Base-by-base conservation (phyloP, 2,329 filamentous ascomycete species). In the Pseudocercospora pini-densiflorae region DNA sequence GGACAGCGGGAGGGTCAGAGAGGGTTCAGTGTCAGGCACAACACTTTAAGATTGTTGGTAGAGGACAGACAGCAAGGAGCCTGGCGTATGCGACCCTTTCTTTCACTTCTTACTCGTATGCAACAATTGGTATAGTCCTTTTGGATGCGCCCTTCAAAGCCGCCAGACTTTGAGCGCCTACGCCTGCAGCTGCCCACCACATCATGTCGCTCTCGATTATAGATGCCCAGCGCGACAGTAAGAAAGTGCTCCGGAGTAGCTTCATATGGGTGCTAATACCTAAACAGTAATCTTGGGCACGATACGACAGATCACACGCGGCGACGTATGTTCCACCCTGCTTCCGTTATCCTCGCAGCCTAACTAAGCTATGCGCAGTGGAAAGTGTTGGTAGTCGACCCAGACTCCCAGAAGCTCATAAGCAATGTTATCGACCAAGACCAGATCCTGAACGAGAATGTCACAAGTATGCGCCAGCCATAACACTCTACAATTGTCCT, bases 381-480 rank as follows among this genome's bases (percentile, higher is more conserved):
- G 95, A 99, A 98, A 87, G 92, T 97, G 72, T 84, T 99, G 73
- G 90, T 99, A 61, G 85, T 97, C 75, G 95, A 99, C 81, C 89
- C 92, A 72, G 86, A 84, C 64, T 94, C 92, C 78, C 90, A 90
- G 78, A 94, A 91, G 79, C 87, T 99, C 74, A 86, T 99, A 74
- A 90, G 97, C 81, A 97, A 94, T 84, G 91, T 92, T 55, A 88
- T 94, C 78, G 94, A 93, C 76, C 92, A 97, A 83, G 94, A 99
- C 87, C 93, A 97, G 76, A 96, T 99, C 72, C 90, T 99, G 81
- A 96, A 97, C 78, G 89, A 93, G 81, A 97, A 97, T 79, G 92
- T 99, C 80, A 94, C 94, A 72, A 97, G 94, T 97, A 86, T 78
- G 90, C 58, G 33, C 62, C 63, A 29, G 51, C 53, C 14, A 53